Conservation (phyloP, 768 basidiomycete genomes). For the Saitozyma podzolica region DNA sequence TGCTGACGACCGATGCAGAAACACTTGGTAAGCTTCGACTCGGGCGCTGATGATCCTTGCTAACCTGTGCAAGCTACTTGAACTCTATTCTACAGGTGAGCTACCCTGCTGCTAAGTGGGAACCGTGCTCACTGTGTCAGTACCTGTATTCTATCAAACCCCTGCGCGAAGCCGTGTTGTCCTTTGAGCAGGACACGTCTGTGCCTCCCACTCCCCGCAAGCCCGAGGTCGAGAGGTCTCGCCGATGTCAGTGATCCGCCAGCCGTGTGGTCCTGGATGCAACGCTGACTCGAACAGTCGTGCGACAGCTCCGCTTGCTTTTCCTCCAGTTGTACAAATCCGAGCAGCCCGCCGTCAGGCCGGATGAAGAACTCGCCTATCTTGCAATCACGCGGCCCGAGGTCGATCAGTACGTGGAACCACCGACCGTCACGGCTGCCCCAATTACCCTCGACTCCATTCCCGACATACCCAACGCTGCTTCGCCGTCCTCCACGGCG, state of each 20-base stretch:
- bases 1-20: constrained; percentile 30
- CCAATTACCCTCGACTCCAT: constrained; percentile 24
- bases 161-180: constrained; percentile 43
- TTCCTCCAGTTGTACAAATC: constrained; percentile 42
- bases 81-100: constrained; percentile 47
- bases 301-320: constrained; percentile 35
- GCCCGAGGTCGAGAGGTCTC: constrained; percentile 42
- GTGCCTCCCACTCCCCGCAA: constrained; percentile 3
- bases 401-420: constrained; percentile 26
- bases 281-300: constrained; percentile 22
- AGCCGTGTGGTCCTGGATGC: neutral
- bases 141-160: constrained; percentile 49
- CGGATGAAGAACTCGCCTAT: constrained; percentile 50
- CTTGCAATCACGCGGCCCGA: constrained; percentile 49
- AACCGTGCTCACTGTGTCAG: neutral
- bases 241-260: constrained; percentile 36
- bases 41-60: neutral
- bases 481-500: constrained; percentile 34
- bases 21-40: constrained; percentile 43
- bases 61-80: constrained; percentile 35
- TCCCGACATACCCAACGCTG: constrained; percentile 21
- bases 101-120: too few species aligned
- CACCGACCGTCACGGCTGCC: constrained; percentile 6
- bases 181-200: constrained; percentile 28
- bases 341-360: constrained; percentile 40